phyloP scores from a whole-genome alignment of 176 grass and related monocot species.

The Carex myosuroides region DNA sequence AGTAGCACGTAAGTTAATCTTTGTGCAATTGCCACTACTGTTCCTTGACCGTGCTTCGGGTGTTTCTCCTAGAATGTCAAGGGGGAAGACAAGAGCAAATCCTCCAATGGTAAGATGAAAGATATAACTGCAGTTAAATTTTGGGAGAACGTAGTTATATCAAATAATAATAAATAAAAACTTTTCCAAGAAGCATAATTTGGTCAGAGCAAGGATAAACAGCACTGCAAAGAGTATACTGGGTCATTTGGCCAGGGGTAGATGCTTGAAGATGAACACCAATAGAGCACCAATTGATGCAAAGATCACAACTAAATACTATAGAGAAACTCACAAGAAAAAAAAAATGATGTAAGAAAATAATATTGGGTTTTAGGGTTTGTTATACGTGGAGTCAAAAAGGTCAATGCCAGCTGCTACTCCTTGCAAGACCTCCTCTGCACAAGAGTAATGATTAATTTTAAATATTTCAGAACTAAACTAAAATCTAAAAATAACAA shows the following conservation, averaged over 20 bases:
- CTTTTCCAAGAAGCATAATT: neutral
- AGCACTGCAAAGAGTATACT: neutral
- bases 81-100: slow-evolving; percentile 74
- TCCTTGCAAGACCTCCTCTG: slow-evolving; percentile 95
- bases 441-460: slow-evolving; percentile 19
- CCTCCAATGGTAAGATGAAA: slow-evolving; percentile 94
- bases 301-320: neutral
- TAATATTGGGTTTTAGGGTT: neutral
- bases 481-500: neutral
- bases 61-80: slow-evolving; percentile 45
- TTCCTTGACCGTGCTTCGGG: slow-evolving; percentile 23
- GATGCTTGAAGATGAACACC: neutral
- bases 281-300: neutral
- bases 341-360: neutral
- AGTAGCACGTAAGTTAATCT: slow-evolving; percentile 81
- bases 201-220: neutral
- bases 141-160: neutral
- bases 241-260: neutral
- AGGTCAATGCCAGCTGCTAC: slow-evolving; percentile 82
- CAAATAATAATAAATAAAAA: neutral
- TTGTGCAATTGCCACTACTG: slow-evolving; percentile 44
- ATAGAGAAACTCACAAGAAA: slow-evolving; percentile 2
- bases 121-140: slow-evolving; percentile 55
- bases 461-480: slow-evolving; percentile 16
- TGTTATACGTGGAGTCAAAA: slow-evolving; percentile 78